These are phyloP conservation scores for Acer negundo DNA, from an alignment of 345 rosid species.

Conservation along the genomic window DNA sequence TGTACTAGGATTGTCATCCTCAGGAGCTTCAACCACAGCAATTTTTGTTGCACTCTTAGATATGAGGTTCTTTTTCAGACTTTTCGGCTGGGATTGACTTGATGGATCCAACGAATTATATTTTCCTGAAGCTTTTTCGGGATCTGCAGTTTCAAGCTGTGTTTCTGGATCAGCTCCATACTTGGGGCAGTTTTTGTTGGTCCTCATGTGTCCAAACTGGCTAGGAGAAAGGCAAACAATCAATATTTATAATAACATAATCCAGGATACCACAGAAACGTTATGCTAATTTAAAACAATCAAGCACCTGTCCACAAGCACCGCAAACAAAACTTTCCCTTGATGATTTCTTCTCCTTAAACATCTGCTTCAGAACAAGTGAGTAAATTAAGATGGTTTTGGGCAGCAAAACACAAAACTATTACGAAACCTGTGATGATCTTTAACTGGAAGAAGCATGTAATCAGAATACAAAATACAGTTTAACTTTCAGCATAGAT, in stretches of 20 bases:
- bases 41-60: constrained; percentile 49
- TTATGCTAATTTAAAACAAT: constrained; percentile 9
- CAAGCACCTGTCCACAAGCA: constrained; percentile 91
- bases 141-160: constrained; percentile 51
- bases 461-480: constrained; percentile 1
- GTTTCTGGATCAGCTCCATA: constrained; percentile 81
- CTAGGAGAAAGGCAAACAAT: constrained; percentile 22
- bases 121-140: constrained; percentile 61
- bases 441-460: not conserved
- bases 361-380: constrained; percentile 42
- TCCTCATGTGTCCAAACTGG: constrained; percentile 99
- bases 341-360: constrained; percentile 95
- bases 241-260: constrained; percentile 9
- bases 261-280: not conserved
- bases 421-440: not conserved
- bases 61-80: constrained; percentile 55
- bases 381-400: constrained; percentile 2
- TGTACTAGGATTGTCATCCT: constrained; percentile 52
- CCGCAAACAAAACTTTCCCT: constrained; percentile 94
- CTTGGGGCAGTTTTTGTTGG: constrained; percentile 96
- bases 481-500: not conserved
- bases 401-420: not conserved
- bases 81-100: constrained; percentile 56
- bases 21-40: constrained; percentile 51
- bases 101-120: constrained; percentile 52